Percentiles rank a stretch among this genome's conserved stretches.
phyloP scores from a whole-genome alignment of 2,329 filamentous ascomycete genomes.

The Setomelanomma holmii region DNA sequence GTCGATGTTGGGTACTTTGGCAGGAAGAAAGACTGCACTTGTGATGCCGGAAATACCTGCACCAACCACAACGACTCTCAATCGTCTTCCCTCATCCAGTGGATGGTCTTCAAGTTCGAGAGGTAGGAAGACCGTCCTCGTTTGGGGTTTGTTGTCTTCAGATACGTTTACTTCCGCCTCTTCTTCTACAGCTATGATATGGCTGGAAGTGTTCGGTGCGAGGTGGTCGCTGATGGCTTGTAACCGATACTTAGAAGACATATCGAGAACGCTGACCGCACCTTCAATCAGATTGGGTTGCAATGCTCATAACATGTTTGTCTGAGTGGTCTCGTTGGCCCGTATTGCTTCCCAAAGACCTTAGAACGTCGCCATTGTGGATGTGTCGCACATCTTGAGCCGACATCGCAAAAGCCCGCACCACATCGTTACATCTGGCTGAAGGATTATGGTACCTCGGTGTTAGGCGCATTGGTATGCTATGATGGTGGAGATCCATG shows the following conservation, averaged over 20 bases:
- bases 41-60: conserved; percentile 68
- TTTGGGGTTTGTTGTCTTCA: neutral
- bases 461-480: neutral
- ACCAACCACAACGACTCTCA: conserved; percentile 65
- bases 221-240: neutral
- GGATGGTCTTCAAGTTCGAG: conserved; percentile 19
- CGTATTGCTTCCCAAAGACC: neutral
- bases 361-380: conserved; percentile 15
- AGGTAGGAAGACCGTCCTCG: conserved; percentile 8
- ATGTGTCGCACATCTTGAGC: conserved; percentile 4
- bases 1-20: conserved; percentile 70
- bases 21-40: conserved; percentile 68
- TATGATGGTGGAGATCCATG: neutral
- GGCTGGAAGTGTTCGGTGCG: too few relatives aligned
- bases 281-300: too few relatives aligned
- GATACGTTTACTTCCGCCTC: too few relatives aligned
- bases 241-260: neutral
- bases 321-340: neutral
- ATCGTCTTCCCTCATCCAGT: conserved; percentile 16
- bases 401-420: conserved; percentile 2
- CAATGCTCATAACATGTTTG: neutral
- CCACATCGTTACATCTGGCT: too few relatives aligned
- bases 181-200: too few relatives aligned
- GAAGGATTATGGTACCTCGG: neutral
- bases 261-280: neutral